Evolutionary conservation across 1,139 yeast species (phyloP).

Genomic region (Lodderomyces margitis): DNA sequence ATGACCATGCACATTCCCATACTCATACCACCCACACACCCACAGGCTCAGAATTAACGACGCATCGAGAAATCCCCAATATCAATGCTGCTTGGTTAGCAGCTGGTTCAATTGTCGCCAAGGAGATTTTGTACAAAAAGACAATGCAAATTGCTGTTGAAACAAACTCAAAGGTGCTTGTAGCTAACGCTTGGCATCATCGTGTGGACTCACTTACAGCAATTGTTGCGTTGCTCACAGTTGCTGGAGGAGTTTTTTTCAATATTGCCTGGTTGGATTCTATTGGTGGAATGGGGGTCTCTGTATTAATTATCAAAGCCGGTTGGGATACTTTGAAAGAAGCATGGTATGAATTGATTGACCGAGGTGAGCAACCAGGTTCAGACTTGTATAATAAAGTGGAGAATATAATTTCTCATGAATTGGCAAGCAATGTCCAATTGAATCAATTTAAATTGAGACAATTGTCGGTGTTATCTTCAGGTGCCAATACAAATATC

Average conservation of each 20-base stretch:
- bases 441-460: slow-evolving; percentile 32
- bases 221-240: slow-evolving; percentile 83
- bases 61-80: slow-evolving; percentile 50
- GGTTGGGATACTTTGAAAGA: slow-evolving; percentile 73
- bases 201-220: slow-evolving; percentile 94
- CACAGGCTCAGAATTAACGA: slow-evolving; percentile 7
- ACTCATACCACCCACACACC: slow-evolving; percentile 5
- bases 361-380: slow-evolving; percentile 42
- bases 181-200: slow-evolving; percentile 99
- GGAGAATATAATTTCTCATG: slow-evolving; percentile 21
- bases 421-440: slow-evolving; percentile 18
- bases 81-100: slow-evolving; percentile 97
- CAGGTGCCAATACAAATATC: slow-evolving; percentile 67
- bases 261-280: slow-evolving; percentile 85
- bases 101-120: slow-evolving; percentile 76
- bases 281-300: slow-evolving; percentile 85
- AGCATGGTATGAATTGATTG: slow-evolving; percentile 76
- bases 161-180: slow-evolving; percentile 81
- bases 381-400: slow-evolving; percentile 31
- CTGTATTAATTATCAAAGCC: slow-evolving; percentile 76
- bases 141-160: slow-evolving; percentile 76
- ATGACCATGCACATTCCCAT: slow-evolving; percentile 37
- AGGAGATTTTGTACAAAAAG: slow-evolving; percentile 81
- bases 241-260: slow-evolving; percentile 78
- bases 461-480: slow-evolving; percentile 55